These are phyloP conservation scores for Fraxinus nigra DNA, from an alignment of 305 asterid genomes.

Conservation along the genomic window DNA sequence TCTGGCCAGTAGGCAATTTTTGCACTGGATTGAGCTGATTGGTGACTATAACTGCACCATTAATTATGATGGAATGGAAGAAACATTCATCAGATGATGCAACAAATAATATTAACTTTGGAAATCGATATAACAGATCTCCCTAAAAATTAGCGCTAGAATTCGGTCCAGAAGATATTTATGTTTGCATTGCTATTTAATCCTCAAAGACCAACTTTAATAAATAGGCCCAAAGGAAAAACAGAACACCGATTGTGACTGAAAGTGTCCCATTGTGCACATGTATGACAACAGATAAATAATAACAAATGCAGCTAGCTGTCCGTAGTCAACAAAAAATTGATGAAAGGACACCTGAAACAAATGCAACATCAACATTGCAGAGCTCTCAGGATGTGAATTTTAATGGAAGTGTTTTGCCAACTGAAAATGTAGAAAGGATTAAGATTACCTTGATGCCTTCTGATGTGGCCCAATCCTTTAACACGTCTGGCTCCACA, in stretches of 20 bases:
- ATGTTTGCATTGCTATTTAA: background rate
- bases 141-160: background rate
- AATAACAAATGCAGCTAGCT: background rate
- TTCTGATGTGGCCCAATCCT: conserved; percentile 86
- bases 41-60: background rate
- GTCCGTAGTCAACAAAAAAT: background rate
- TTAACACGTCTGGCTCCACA: conserved; percentile 82
- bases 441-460: conserved; percentile 66
- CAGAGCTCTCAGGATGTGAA: conserved; percentile 8
- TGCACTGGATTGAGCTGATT: background rate
- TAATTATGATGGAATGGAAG: background rate
- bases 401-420: background rate
- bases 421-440: conserved; percentile 13
- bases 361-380: conserved; percentile 12
- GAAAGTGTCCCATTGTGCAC: background rate
- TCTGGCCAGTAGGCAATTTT: background rate
- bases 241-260: background rate
- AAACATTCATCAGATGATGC: background rate
- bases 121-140: background rate
- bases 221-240: background rate
- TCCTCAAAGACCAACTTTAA: background rate
- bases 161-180: background rate
- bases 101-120: background rate
- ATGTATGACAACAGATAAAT: background rate
- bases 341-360: background rate